These are phyloP conservation scores for Pyrenula massariospora DNA, from an alignment of 495 filamentous ascomycete genomes.

Conservation along the genomic window DNA sequence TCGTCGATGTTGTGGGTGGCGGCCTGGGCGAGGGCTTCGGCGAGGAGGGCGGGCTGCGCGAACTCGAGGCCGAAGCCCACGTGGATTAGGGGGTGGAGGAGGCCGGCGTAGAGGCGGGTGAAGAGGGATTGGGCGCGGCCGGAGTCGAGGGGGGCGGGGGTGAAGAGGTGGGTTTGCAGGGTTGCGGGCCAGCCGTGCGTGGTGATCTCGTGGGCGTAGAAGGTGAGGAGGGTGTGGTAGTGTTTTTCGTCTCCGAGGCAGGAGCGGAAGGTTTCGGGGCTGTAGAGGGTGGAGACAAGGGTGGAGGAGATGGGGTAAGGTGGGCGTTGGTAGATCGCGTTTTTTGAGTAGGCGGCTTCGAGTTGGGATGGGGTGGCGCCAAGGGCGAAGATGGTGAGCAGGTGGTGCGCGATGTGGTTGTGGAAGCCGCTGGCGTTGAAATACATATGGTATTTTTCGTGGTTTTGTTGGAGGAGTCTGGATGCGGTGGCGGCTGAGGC, in stretches of 20 bases:
- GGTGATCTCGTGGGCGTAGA: constrained; percentile 63
- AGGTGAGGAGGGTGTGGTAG: constrained; percentile 58
- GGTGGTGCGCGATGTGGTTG: constrained; percentile 62
- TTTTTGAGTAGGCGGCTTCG: constrained; percentile 43
- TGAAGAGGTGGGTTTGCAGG: constrained; percentile 55
- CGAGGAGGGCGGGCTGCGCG: constrained; percentile 65
- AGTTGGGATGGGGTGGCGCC: constrained; percentile 47
- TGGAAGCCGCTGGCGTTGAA: constrained; percentile 61
- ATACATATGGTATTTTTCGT: constrained; percentile 66
- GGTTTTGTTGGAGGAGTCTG: constrained; percentile 61
- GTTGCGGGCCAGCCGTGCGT: constrained; percentile 43
- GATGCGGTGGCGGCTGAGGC: constrained; percentile 43
- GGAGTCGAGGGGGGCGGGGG: constrained; percentile 45
- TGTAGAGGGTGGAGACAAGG: constrained; percentile 37
- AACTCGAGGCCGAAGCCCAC: constrained; percentile 78
- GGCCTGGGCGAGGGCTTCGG: constrained; percentile 68
- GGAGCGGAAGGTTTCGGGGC: constrained; percentile 35
- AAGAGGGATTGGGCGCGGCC: constrained; percentile 44
- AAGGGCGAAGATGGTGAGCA: constrained; percentile 68
- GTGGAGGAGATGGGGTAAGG: constrained; percentile 22
- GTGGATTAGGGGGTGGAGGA: constrained; percentile 76
- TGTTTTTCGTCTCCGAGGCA: constrained; percentile 39
- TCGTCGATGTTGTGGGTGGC: constrained; percentile 50
- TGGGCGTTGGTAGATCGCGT: constrained; percentile 50
- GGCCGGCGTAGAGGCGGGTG: constrained; percentile 32